Percentiles rank a stretch among this genome's conserved stretches.
These are phyloP conservation scores for Bryoglossum gracile DNA, from an alignment of 495 filamentous ascomycete species.

Conservation along the genomic window DNA sequence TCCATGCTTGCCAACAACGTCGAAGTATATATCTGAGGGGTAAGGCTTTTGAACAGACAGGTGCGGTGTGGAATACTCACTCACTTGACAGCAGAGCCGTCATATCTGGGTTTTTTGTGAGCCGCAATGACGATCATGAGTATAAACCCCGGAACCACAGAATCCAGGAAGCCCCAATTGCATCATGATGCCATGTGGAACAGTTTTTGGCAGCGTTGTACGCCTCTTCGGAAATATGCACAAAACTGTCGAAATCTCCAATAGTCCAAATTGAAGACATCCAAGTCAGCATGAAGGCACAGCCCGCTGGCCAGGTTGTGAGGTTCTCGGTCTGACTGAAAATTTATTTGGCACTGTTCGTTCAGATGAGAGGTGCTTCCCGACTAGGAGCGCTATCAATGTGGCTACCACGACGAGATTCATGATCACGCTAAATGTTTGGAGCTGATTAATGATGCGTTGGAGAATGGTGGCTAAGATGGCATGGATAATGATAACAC, in stretches of 20 bases:
- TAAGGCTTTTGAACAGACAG: too few relatives aligned
- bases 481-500: constrained; percentile 51
- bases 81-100: too few relatives aligned
- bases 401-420: constrained; percentile 57
- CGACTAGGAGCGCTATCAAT: constrained; percentile 58
- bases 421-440: constrained; percentile 53
- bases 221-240: constrained; percentile 60
- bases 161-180: constrained; percentile 44
- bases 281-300: constrained; percentile 61
- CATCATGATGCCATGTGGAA: constrained; percentile 53
- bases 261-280: constrained; percentile 62
- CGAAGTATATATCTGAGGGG: constrained; percentile 52
- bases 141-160: constrained; percentile 47
- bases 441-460: constrained; percentile 59
- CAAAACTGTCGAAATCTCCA: constrained; percentile 38
- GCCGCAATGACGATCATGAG: constrained; percentile 45
- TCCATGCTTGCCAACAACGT: constrained; percentile 44
- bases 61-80: too few relatives aligned
- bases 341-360: constrained; percentile 38
- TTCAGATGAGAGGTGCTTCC: constrained; percentile 34
- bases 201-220: constrained; percentile 55
- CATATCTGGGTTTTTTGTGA: constrained; percentile 39
- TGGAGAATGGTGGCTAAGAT: constrained; percentile 46
- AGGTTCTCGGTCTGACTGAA: constrained; percentile 45
- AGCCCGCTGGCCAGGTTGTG: constrained; percentile 53